These are phyloP conservation scores for Brettanomyces sp. DNA, from an alignment of 805 yeast species.

Conservation along the genomic window DNA sequence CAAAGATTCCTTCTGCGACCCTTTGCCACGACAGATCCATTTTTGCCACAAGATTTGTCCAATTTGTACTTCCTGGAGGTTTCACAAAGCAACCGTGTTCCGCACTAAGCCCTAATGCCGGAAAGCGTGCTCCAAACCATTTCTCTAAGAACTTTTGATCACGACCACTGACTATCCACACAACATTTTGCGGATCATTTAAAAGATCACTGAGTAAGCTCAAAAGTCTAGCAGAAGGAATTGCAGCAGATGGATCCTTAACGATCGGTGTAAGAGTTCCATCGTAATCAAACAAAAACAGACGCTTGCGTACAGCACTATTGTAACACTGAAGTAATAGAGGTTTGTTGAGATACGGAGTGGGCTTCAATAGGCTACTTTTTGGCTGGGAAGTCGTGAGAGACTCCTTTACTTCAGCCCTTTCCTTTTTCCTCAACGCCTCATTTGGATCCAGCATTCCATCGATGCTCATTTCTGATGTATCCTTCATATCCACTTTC, in stretches of 20 bases:
- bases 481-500: too few species aligned
- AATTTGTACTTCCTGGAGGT: slow-evolving; percentile 48
- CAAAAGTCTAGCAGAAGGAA: slow-evolving; percentile 71
- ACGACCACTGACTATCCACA: slow-evolving; percentile 95
- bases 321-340: slow-evolving; percentile 50
- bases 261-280: slow-evolving; percentile 97
- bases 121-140: slow-evolving; percentile 68
- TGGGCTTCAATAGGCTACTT: slow-evolving; percentile 14
- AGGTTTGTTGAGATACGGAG: slow-evolving; percentile 78
- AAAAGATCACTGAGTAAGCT: slow-evolving; percentile 50
- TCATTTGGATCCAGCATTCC: not conserved
- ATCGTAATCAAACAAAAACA: slow-evolving; percentile 91
- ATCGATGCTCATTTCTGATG: not conserved
- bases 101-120: slow-evolving; percentile 74
- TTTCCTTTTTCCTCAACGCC: not conserved
- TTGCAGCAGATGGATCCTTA: slow-evolving; percentile 95
- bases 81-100: slow-evolving; percentile 97
- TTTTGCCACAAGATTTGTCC: slow-evolving; percentile 79
- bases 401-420: not conserved
- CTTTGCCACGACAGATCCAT: slow-evolving; percentile 92
- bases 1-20: slow-evolving; percentile 68
- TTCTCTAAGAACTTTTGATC: slow-evolving; percentile 83
- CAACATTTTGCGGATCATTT: slow-evolving; percentile 70
- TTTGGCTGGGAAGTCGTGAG: too few species aligned
- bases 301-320: slow-evolving; percentile 46